These are phyloP conservation scores for Pleurostoma richardsiae DNA, from an alignment of 2,329 filamentous ascomycete species.

Conservation along the genomic window DNA sequence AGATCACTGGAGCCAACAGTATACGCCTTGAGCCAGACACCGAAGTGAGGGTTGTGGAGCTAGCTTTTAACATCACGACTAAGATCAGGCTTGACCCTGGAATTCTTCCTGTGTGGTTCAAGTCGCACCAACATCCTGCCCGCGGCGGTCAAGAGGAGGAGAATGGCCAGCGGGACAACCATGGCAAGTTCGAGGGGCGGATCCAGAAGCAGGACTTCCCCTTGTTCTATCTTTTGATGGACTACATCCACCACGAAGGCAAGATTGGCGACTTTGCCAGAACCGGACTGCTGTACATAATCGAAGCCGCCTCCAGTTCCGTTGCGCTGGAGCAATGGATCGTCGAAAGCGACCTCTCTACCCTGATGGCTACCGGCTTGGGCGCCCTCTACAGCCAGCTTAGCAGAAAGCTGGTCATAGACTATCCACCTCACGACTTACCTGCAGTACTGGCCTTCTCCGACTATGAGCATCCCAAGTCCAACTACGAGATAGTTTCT, in stretches of 20 bases:
- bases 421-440: slow-evolving; percentile 67
- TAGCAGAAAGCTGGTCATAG: slow-evolving; percentile 74
- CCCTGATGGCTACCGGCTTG: slow-evolving; percentile 92
- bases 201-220: slow-evolving; percentile 92
- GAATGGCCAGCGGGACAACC: slow-evolving; percentile 53
- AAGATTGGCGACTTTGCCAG: slow-evolving; percentile 93
- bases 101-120: slow-evolving; percentile 90
- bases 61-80: slow-evolving; percentile 92
- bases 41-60: slow-evolving; percentile 83
- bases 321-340: slow-evolving; percentile 88
- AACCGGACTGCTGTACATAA: slow-evolving; percentile 90
- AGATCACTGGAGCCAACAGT: slow-evolving; percentile 69
- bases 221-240: slow-evolving; percentile 89
- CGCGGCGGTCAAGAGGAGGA: slow-evolving; percentile 28
- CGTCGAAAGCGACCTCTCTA: slow-evolving; percentile 92
- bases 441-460: slow-evolving; percentile 84
- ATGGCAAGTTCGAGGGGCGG: slow-evolving; percentile 76
- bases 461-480: slow-evolving; percentile 73
- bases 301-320: slow-evolving; percentile 84
- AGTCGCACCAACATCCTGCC: slow-evolving; percentile 37
- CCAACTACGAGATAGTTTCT: slow-evolving; percentile 66
- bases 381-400: slow-evolving; percentile 68
- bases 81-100: slow-evolving; percentile 88
- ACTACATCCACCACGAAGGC: slow-evolving; percentile 95
- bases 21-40: slow-evolving; percentile 73